A percentile compares a stretch with the other conserved stretches of the same genome.
Evolutionary conservation across 306 rosid species (phyloP).

Genomic region (Fragaria iinumae): DNA sequence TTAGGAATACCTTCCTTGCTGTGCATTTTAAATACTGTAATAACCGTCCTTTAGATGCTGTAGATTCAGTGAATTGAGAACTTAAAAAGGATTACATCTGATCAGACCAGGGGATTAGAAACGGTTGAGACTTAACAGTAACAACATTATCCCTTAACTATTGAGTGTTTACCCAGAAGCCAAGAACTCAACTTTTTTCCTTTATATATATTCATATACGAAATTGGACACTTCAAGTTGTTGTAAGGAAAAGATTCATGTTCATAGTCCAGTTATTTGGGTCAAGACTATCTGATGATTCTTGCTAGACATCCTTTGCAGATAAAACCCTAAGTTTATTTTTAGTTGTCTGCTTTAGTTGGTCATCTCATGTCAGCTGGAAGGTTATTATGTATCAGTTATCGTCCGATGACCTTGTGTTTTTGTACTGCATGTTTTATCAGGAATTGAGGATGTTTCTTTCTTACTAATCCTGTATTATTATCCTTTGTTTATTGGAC

Average conservation of each 20-base stretch:
- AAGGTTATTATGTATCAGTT: not conserved
- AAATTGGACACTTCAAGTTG: not conserved
- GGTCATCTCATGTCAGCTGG: not conserved
- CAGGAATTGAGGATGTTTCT: not conserved
- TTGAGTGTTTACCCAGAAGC: not conserved
- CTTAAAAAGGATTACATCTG: not conserved
- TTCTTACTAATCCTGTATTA: not conserved
- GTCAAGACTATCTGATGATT: not conserved
- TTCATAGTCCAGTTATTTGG: not conserved
- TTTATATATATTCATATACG: not conserved
- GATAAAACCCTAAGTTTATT: not conserved
- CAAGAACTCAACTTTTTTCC: too few species aligned
- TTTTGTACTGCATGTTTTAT: not conserved
- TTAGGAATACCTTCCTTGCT: not conserved
- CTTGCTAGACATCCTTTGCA: not conserved
- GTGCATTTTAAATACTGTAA: not conserved
- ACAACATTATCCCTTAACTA: not conserved
- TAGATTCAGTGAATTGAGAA: not conserved
- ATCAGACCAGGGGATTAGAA: not conserved
- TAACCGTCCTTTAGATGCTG: not conserved
- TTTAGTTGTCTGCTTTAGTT: not conserved
- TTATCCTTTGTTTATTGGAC: not conserved
- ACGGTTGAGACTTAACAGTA: not conserved
- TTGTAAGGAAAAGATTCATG: not conserved
- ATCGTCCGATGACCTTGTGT: not conserved